Percentiles rank a stretch among this genome's conserved stretches.
phyloP scores from a whole-genome alignment of 129 eudicot species.

The Chrysanthemum makinoi region DNA sequence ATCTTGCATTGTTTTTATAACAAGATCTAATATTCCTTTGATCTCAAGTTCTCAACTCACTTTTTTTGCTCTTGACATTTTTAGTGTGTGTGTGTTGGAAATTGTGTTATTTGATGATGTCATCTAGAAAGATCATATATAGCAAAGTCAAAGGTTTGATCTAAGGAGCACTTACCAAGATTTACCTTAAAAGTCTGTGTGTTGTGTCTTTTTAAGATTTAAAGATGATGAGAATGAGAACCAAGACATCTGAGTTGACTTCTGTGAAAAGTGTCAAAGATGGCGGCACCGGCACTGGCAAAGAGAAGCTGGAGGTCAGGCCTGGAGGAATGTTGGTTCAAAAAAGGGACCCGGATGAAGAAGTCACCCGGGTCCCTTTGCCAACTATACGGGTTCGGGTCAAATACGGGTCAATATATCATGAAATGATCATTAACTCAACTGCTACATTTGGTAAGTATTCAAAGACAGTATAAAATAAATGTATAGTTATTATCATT shows the following conservation, averaged over 20 bases:
- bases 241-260: conserved; percentile 40
- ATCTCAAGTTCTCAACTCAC: conserved; percentile 1
- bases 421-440: conserved; percentile 66
- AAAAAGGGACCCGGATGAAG: conserved; percentile 60
- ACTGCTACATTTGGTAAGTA: conserved; percentile 79
- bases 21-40: conserved; percentile 32
- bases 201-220: not conserved
- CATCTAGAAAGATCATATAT: conserved; percentile 21
- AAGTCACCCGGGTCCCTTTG: conserved; percentile 45
- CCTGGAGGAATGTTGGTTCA: conserved; percentile 98
- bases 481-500: too few relatives aligned
- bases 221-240: conserved; percentile 81
- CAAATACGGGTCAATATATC: conserved; percentile 68
- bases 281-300: conserved; percentile 11
- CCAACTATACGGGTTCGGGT: conserved; percentile 89
- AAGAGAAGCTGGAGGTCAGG: conserved; percentile 64
- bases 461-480: too few relatives aligned
- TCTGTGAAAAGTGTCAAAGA: conserved; percentile 32
- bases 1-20: conserved; percentile 33
- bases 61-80: not conserved
- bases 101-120: not conserved
- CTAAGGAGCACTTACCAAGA: conserved; percentile 1
- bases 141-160: conserved; percentile 26
- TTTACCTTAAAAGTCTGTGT: not conserved
- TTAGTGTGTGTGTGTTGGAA: not conserved